These are phyloP conservation scores for Ophidiomyces ophidiicola DNA, from an alignment of 2,329 filamentous ascomycete species.

Conservation along the genomic window DNA sequence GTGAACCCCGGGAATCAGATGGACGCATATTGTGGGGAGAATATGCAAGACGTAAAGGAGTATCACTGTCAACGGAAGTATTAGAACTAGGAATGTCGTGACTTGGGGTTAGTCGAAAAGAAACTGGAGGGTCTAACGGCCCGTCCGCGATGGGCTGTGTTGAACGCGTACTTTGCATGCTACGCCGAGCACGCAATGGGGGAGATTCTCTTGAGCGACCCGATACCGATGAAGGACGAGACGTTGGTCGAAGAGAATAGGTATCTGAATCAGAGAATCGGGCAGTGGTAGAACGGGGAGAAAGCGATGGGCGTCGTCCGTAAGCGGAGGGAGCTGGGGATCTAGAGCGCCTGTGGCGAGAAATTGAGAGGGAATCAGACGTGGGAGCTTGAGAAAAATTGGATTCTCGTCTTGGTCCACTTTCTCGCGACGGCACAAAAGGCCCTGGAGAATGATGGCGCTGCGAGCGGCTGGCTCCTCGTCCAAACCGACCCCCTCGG, in stretches of 20 bases:
- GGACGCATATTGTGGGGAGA: constrained; percentile 24
- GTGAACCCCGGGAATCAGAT: constrained; percentile 24
- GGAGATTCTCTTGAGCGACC: constrained; percentile 24
- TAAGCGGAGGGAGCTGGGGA: constrained; percentile 20
- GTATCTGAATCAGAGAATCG: constrained; percentile 23
- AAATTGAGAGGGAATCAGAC: constrained; percentile 20
- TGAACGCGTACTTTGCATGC: constrained; percentile 22
- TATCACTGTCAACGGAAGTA: constrained; percentile 23
- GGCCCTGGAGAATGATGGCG: constrained; percentile 25
- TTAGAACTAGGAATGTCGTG: constrained; percentile 24
- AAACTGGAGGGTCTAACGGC: constrained; percentile 24
- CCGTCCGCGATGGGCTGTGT: constrained; percentile 22
- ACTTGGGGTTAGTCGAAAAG: constrained; percentile 24
- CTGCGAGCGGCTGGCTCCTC: constrained; percentile 26
- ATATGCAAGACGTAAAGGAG: constrained; percentile 25
- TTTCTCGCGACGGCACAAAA: constrained; percentile 25
- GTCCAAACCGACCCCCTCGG: constrained; percentile 28
- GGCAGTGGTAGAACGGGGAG: neutral
- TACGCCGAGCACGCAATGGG: constrained; percentile 19
- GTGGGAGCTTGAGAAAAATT: constrained; percentile 17
- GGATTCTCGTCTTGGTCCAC: constrained; percentile 22
- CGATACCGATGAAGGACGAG: constrained; percentile 27
- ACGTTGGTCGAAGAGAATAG: constrained; percentile 24
- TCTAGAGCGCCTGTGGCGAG: constrained; percentile 21
- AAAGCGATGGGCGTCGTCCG: constrained; percentile 5